Percentiles rank a stretch among this genome's conserved stretches.
These are phyloP conservation scores for Colletotrichum sp. DNA, from an alignment of 2,329 filamentous ascomycete genomes.

Conservation along the genomic window DNA sequence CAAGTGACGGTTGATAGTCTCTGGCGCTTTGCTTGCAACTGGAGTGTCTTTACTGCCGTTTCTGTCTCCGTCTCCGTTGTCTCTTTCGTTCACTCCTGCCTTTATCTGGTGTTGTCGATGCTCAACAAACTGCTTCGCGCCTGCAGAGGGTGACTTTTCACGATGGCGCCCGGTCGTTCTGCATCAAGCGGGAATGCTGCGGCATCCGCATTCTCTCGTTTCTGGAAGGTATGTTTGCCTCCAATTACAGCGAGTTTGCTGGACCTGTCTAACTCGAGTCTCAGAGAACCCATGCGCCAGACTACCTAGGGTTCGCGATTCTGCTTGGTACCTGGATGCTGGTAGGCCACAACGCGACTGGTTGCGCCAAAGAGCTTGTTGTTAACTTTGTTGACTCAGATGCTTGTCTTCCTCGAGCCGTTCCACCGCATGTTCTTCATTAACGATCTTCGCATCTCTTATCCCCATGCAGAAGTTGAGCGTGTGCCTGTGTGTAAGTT, in stretches of 20 bases:
- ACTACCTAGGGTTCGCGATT: slow-evolving; percentile 80
- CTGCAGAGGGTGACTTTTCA: slow-evolving; percentile 48
- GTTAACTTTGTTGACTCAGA: slow-evolving; percentile 45
- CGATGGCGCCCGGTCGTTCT: slow-evolving; percentile 40
- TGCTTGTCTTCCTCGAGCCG: slow-evolving; percentile 75
- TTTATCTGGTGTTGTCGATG: slow-evolving; percentile 31
- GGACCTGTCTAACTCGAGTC: slow-evolving; percentile 9
- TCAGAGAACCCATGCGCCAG: slow-evolving; percentile 83
- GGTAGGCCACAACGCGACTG: slow-evolving; percentile 42
- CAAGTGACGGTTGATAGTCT: slow-evolving; percentile 10
- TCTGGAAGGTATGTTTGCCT: slow-evolving; percentile 49
- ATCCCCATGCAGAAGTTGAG: slow-evolving; percentile 83
- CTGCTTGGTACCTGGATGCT: slow-evolving; percentile 72
- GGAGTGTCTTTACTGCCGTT: background rate
- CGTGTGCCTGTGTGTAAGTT: slow-evolving; percentile 77
- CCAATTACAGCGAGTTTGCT: background rate
- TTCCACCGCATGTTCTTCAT: slow-evolving; percentile 96
- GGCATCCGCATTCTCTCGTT: slow-evolving; percentile 40
- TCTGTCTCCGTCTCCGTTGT: background rate
- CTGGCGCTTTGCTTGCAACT: background rate
- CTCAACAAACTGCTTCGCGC: slow-evolving; percentile 38
- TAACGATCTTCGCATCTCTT: slow-evolving; percentile 83
- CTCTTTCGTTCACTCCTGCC: background rate
- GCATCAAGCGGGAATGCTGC: slow-evolving; percentile 24
- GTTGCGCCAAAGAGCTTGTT: slow-evolving; percentile 18